Evolutionary conservation across 208 protist species (phyloP).

Genomic region (Vickermania spadyakhi): DNA sequence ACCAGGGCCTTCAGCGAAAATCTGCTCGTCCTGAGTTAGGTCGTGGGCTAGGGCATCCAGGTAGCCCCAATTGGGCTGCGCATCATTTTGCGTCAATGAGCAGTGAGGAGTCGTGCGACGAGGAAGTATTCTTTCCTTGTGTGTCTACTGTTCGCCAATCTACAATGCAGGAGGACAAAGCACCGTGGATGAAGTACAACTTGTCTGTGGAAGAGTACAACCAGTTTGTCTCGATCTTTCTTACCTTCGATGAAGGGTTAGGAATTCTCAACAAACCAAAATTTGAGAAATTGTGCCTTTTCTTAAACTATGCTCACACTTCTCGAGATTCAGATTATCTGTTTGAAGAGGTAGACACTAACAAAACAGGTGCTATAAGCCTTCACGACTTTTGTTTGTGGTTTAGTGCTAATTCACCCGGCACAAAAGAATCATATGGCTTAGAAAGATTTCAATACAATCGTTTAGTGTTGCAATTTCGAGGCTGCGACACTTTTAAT

Average conservation of each 20-base stretch:
- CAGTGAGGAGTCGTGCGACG: background rate
- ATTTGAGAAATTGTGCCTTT: slow-evolving; percentile 12
- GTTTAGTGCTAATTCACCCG: slow-evolving; percentile 12
- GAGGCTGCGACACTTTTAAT: slow-evolving; percentile 10
- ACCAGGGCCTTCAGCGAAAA: no score
- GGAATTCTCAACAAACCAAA: slow-evolving; percentile 11
- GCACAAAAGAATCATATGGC: slow-evolving; percentile 22
- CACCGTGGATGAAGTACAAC: slow-evolving; percentile 19
- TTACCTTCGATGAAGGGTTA: slow-evolving; percentile 14
- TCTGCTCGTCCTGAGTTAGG: no score
- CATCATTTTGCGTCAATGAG: background rate
- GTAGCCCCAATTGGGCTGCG: background rate
- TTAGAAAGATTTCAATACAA: slow-evolving; percentile 28
- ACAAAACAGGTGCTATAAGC: slow-evolving; percentile 21
- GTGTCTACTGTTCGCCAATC: background rate
- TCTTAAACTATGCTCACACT: slow-evolving; percentile 18
- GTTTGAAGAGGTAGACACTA: slow-evolving; percentile 19
- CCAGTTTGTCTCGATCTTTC: slow-evolving; percentile 35
- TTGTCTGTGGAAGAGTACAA: slow-evolving; percentile 36
- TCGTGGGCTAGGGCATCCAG: no score
- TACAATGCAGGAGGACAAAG: background rate
- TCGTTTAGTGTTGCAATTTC: slow-evolving; percentile 26
- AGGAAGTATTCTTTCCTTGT: background rate
- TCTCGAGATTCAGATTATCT: slow-evolving; percentile 10
- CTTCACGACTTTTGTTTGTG: slow-evolving; percentile 30